phyloP scores from a whole-genome alignment of 2,329 filamentous ascomycete genomes.

The Chalaropsis ovoidea region DNA sequence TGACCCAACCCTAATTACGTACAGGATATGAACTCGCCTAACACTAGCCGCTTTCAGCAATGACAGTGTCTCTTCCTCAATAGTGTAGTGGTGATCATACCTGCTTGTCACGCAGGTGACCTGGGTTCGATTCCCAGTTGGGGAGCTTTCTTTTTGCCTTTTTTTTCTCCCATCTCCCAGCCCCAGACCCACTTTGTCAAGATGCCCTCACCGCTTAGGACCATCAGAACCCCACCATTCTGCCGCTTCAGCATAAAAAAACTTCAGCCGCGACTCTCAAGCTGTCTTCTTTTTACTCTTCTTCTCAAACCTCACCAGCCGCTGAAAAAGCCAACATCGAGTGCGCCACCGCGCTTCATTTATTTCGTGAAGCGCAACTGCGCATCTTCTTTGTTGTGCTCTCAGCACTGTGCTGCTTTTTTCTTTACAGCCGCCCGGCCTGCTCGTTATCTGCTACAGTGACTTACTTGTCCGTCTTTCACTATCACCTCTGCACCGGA shows the following conservation, averaged over 20 bases:
- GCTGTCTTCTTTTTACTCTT: not conserved
- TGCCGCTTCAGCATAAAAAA: constrained; percentile 24
- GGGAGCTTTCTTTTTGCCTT: constrained; percentile 19
- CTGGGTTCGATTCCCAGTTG: constrained; percentile 27
- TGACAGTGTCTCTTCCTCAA: constrained; percentile 20
- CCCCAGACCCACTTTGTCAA: not conserved
- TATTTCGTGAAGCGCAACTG: not conserved
- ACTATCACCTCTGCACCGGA: too few relatives aligned
- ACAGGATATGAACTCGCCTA: not conserved
- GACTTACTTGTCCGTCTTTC: not conserved
- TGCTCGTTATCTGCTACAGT: not conserved
- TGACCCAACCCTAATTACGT: not conserved
- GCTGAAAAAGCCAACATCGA: not conserved
- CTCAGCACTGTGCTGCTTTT: not conserved
- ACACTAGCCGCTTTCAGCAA: not conserved
- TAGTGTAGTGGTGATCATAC: constrained; percentile 27
- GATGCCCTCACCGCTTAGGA: not conserved
- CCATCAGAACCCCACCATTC: constrained; percentile 22
- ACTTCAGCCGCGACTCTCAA: not conserved
- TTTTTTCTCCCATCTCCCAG: not conserved
- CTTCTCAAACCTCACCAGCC: not conserved
- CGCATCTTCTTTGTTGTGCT: not conserved
- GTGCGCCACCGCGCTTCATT: not conserved
- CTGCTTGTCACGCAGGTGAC: constrained; percentile 27
- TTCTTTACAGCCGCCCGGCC: not conserved